Evolutionary conservation across 192 early-diverging fungal species (phyloP).

Genomic region (Backusella macrospora): DNA sequence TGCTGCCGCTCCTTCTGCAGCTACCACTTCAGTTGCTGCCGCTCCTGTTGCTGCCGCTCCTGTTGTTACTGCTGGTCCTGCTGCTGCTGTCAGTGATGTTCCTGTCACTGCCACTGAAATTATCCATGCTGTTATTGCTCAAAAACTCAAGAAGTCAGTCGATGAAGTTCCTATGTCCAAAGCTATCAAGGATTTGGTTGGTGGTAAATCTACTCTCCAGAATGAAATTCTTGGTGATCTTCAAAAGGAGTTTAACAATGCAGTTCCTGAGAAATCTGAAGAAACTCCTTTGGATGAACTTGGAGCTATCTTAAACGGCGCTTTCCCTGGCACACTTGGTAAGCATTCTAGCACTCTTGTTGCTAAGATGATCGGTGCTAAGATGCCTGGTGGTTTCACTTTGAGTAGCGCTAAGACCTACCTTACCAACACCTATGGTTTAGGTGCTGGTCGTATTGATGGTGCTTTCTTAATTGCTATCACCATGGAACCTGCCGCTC

Average conservation of each 20-base stretch:
- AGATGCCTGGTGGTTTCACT: slow-evolving; percentile 94
- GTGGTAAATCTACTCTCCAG: slow-evolving; percentile 94
- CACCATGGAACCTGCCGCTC: slow-evolving; percentile 80
- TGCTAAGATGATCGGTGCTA: slow-evolving; percentile 79
- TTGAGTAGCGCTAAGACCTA: slow-evolving; percentile 76
- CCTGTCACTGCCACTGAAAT: slow-evolving; percentile 85
- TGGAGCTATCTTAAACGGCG: slow-evolving; percentile 60
- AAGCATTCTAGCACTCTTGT: slow-evolving; percentile 78
- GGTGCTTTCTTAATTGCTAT: slow-evolving; percentile 77
- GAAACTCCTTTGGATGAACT: slow-evolving; percentile 88
- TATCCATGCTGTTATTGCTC: slow-evolving; percentile 80
- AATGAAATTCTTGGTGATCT: slow-evolving; percentile 97
- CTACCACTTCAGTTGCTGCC: slow-evolving; percentile 52
- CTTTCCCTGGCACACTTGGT: slow-evolving; percentile 74
- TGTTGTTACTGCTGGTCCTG: slow-evolving; percentile 49
- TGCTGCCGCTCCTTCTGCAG: slow-evolving; percentile 50
- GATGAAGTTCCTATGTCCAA: slow-evolving; percentile 73
- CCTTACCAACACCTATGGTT: slow-evolving; percentile 69
- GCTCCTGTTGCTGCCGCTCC: slow-evolving; percentile 48
- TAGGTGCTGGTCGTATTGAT: slow-evolving; percentile 76
- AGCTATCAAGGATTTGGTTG: slow-evolving; percentile 92
- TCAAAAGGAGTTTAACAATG: slow-evolving; percentile 86
- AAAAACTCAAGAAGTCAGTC: slow-evolving; percentile 87
- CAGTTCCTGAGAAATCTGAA: slow-evolving; percentile 88
- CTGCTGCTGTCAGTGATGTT: slow-evolving; percentile 73